phyloP scores from a whole-genome alignment of 2,329 filamentous ascomycete genomes.

The Colletotrichum sansevieriae region DNA sequence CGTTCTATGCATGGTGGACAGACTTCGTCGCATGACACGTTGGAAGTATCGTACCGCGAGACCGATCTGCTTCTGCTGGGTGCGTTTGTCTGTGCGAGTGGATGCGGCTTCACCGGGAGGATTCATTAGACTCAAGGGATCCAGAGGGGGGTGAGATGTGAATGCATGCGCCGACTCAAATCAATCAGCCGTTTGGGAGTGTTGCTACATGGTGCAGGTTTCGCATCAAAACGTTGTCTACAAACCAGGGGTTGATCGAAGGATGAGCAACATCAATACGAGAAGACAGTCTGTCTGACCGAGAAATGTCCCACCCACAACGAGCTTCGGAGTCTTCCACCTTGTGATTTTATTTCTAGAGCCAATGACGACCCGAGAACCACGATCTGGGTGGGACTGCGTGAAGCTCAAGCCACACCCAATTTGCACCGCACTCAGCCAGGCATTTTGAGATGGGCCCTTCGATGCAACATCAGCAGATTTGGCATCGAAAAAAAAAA shows the following conservation, averaged over 20 bases:
- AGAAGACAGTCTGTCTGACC: too few relatives aligned
- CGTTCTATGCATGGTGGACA: conserved; percentile 15
- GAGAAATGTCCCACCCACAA: too few relatives aligned
- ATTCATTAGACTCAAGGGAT: background rate
- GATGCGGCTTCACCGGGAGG: conserved; percentile 5
- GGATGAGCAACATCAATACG: too few relatives aligned
- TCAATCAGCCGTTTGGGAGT: background rate
- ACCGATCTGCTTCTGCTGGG: background rate
- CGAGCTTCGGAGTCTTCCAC: too few relatives aligned
- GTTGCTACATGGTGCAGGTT: too few relatives aligned
- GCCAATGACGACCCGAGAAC: background rate
- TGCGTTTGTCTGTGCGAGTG: conserved; percentile 4
- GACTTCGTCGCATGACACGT: background rate
- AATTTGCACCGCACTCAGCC: conserved; percentile 33
- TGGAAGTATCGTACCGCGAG: background rate
- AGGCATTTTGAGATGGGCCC: conserved; percentile 13
- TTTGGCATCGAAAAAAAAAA: background rate
- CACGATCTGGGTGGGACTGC: conserved; percentile 22
- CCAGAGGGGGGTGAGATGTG: background rate
- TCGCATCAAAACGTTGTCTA: too few relatives aligned
- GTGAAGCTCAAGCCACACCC: conserved; percentile 39
- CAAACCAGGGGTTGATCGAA: too few relatives aligned
- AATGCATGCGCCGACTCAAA: background rate
- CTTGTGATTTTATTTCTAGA: background rate
- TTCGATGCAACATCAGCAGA: conserved; percentile 4